Evolutionary conservation across 108 stramenopile genomes (phyloP).

Genomic region (Cyclotella sp.): DNA sequence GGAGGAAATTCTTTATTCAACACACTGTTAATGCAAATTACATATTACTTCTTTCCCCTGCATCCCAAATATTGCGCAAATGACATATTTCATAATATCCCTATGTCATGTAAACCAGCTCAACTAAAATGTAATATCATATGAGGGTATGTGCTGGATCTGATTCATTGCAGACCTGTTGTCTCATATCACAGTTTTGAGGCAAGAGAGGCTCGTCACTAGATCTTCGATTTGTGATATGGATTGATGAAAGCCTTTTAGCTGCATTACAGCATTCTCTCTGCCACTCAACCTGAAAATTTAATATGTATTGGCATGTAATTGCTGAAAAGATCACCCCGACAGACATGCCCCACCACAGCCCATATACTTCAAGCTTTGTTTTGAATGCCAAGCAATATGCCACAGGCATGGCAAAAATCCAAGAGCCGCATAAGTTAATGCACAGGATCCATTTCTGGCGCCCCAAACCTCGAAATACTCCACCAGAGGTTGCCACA

Average conservation of each 20-base stretch:
- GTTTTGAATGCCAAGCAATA: constrained; percentile 32
- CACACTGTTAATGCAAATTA: too few relatives aligned
- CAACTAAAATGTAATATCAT: too few relatives aligned
- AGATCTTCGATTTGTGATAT: background rate
- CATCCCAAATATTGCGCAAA: too few relatives aligned
- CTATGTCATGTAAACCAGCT: too few relatives aligned
- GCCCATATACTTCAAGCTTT: constrained; percentile 9
- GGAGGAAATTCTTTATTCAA: too few relatives aligned
- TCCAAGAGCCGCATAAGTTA: constrained; percentile 47
- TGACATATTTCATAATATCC: too few relatives aligned
- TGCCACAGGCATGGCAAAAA: constrained; percentile 42
- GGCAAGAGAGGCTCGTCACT: background rate
- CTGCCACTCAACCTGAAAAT: constrained; percentile 1
- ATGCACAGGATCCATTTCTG: constrained; percentile 37
- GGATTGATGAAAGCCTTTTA: constrained; percentile 5
- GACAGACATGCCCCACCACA: constrained; percentile 26
- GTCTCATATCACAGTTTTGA: background rate
- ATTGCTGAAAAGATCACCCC: constrained; percentile 7
- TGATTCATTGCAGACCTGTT: too few relatives aligned
- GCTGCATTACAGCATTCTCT: constrained; percentile 8
- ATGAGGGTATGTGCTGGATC: too few relatives aligned
- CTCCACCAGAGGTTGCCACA: constrained; percentile 45
- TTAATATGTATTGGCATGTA: background rate
- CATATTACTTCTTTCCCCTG: too few relatives aligned
- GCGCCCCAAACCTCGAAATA: constrained; percentile 45